Conservation (phyloP, 495 filamentous ascomycete genomes). For the Hypoxylon fragiforme region DNA sequence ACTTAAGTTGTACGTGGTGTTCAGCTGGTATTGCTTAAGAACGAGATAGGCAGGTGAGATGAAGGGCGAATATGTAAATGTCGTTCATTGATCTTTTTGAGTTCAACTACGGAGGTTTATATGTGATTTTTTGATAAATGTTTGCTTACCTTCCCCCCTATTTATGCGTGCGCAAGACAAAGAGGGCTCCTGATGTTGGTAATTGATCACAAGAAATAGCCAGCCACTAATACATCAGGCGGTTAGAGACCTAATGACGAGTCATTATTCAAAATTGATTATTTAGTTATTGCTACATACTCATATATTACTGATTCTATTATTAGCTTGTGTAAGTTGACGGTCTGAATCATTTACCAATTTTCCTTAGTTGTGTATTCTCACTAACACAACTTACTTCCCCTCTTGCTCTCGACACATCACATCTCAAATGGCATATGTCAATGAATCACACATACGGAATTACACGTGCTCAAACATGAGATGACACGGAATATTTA, state of each 20-base stretch:
- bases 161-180: constrained; percentile 7
- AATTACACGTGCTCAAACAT: no score
- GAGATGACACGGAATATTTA: no score
- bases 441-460: no score
- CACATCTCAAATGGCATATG: no score
- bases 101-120: no score
- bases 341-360: not conserved
- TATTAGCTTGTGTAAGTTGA: not conserved
- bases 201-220: constrained; percentile 7
- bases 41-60: not conserved
- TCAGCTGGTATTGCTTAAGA: not conserved
- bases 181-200: constrained; percentile 7
- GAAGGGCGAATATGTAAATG: no score
- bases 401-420: no score
- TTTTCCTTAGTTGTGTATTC: not conserved
- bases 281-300: no score
- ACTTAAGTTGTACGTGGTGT: not conserved
- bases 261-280: constrained; percentile 15
- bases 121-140: no score
- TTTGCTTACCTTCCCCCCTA: not conserved
- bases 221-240: constrained; percentile 17
- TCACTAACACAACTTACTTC: no score
- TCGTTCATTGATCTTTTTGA: no score
- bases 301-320: constrained; percentile 2
- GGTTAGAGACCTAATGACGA: constrained; percentile 8